Conservation (phyloP, 2,329 filamentous ascomycete genomes). For the Albifimbria verrucaria region DNA sequence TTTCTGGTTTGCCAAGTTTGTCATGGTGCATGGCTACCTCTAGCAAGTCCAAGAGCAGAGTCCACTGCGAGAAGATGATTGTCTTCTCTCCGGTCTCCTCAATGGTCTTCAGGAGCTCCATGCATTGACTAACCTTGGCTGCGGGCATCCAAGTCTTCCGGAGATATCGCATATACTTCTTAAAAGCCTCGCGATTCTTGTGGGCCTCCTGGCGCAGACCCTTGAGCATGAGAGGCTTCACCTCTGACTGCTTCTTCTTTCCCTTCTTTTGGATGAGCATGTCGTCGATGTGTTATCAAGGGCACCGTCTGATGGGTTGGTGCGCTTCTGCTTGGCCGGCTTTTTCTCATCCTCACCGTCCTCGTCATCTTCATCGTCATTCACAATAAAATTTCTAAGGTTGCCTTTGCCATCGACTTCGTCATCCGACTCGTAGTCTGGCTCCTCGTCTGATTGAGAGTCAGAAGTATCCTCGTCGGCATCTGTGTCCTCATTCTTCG, state of each 20-base stretch:
- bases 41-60: conserved; percentile 68
- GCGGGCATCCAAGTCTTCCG: conserved; percentile 69
- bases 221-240: conserved; percentile 56
- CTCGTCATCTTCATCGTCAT: conserved; percentile 19
- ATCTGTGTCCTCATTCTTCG: conserved; percentile 30
- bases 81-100: conserved; percentile 63
- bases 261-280: conserved; percentile 33
- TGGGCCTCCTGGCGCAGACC: conserved; percentile 62
- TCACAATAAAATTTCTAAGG: conserved; percentile 54
- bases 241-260: conserved; percentile 39
- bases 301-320: no score
- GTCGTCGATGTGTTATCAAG: no score
- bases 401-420: conserved; percentile 34
- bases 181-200: conserved; percentile 62
- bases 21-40: conserved; percentile 68
- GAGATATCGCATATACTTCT: conserved; percentile 67
- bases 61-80: conserved; percentile 78
- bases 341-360: conserved; percentile 26
- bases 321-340: conserved; percentile 14
- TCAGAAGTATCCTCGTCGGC: conserved; percentile 25
- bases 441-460: conserved; percentile 23
- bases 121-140: conserved; percentile 77
- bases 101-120: conserved; percentile 69
- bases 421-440: conserved; percentile 27
- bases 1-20: conserved; percentile 58